A percentile compares a stretch with the other conserved stretches of the same genome.
phyloP scores from a whole-genome alignment of 805 yeast species.

The Myxozyma neotropica region DNA sequence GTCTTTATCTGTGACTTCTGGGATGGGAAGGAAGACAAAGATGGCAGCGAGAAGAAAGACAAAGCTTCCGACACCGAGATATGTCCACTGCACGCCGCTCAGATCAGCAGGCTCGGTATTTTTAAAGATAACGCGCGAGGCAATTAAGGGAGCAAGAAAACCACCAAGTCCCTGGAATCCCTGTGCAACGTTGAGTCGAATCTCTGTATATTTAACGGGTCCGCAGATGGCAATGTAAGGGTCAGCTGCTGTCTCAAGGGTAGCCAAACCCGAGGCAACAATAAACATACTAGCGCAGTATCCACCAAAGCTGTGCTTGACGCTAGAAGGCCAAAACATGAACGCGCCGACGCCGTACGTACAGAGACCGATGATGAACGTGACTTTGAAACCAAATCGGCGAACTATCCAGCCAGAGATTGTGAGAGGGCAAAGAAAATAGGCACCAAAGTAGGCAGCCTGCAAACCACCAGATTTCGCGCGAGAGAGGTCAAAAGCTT shows the following conservation, averaged over 20 bases:
- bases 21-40: slow-evolving; percentile 7
- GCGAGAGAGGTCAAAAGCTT: neutral
- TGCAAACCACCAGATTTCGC: slow-evolving; percentile 17
- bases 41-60: slow-evolving; percentile 3
- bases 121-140: slow-evolving; percentile 9
- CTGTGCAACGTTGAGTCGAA: slow-evolving; percentile 11
- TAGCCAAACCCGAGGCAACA: slow-evolving; percentile 12
- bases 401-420: slow-evolving; percentile 14
- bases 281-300: slow-evolving; percentile 12
- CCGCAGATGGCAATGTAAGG: slow-evolving; percentile 16
- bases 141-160: slow-evolving; percentile 12
- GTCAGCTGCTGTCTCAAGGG: slow-evolving; percentile 14
- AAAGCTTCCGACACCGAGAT: slow-evolving; percentile 10
- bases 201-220: slow-evolving; percentile 6
- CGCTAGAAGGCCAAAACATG: slow-evolving; percentile 14
- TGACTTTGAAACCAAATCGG: slow-evolving; percentile 9
- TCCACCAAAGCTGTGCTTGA: slow-evolving; percentile 13
- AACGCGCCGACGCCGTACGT: slow-evolving; percentile 13
- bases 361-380: slow-evolving; percentile 7
- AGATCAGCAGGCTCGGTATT: slow-evolving; percentile 3
- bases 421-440: slow-evolving; percentile 8
- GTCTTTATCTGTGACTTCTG: slow-evolving; percentile 15
- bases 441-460: slow-evolving; percentile 17
- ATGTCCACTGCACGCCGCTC: slow-evolving; percentile 15
- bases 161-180: slow-evolving; percentile 14